Conservation (phyloP, 1,139 yeast genomes). For the Suhomyces terraborum region DNA sequence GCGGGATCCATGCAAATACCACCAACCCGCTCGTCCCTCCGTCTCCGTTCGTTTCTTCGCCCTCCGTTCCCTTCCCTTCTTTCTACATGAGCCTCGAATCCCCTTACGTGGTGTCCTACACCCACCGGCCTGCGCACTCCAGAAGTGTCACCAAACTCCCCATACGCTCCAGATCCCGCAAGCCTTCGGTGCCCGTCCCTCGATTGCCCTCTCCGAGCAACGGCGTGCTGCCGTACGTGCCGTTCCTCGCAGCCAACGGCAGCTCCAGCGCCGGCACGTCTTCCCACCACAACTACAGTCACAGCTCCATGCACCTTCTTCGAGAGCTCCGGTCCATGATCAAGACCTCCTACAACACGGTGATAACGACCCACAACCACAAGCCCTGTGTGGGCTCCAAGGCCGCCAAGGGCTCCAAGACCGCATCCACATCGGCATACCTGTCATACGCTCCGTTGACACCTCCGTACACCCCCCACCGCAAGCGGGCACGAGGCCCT, state of each 20-base stretch:
- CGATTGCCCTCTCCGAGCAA: not conserved
- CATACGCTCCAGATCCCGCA: too few species aligned
- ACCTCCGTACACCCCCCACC: slow-evolving; percentile 7
- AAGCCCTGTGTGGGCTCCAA: not conserved
- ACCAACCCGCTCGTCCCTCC: too few species aligned
- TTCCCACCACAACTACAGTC: not conserved
- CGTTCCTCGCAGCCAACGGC: not conserved
- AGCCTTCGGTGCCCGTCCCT: not conserved
- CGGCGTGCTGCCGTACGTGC: not conserved
- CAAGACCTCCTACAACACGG: slow-evolving; percentile 7
- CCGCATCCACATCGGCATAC: not conserved
- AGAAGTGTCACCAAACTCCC: not conserved
- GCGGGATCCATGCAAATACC: not conserved
- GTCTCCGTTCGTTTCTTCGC: too few species aligned
- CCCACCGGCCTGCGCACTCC: not conserved
- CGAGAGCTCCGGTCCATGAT: slow-evolving; percentile 7
- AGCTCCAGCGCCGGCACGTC: not conserved
- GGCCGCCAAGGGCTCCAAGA: not conserved
- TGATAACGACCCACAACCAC: slow-evolving; percentile 1
- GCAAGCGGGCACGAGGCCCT: not conserved
- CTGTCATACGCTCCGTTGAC: slow-evolving; percentile 1
- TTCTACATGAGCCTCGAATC: slow-evolving; percentile 10
- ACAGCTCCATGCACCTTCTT: slow-evolving; percentile 5
- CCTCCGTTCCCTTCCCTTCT: too few species aligned
- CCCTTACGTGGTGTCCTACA: slow-evolving; percentile 2